Conservation (phyloP, 345 rosid genomes). For the Barbarea vulgaris region DNA sequence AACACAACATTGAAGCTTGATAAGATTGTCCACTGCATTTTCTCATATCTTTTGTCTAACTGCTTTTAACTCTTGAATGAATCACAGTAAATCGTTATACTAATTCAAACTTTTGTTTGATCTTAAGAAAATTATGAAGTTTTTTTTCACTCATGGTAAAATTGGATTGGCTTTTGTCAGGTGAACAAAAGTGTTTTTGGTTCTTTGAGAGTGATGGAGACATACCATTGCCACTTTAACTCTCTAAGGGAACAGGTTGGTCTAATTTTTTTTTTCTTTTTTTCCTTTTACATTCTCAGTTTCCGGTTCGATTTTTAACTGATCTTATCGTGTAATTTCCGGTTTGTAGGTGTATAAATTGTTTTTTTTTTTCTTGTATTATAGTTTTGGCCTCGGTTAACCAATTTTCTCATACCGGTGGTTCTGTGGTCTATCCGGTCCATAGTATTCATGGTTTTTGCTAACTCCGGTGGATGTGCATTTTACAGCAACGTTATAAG, state of each 20-base stretch:
- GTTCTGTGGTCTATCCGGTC: constrained; percentile 38
- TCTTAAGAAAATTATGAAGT: constrained; percentile 35
- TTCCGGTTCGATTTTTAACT: constrained; percentile 39
- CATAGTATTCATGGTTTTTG: constrained; percentile 27
- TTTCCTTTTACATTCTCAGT: constrained; percentile 41
- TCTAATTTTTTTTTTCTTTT: constrained; percentile 23
- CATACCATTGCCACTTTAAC: constrained; percentile 60
- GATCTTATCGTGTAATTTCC: constrained; percentile 26
- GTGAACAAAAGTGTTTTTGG: constrained; percentile 38
- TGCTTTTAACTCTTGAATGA: neutral
- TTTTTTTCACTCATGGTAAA: constrained; percentile 42
- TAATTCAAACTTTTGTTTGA: constrained; percentile 9
- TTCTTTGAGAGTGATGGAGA: constrained; percentile 72
- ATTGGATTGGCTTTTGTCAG: constrained; percentile 42
- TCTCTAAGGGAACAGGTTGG: constrained; percentile 67
- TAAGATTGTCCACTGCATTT: constrained; percentile 24
- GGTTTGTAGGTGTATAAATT: constrained; percentile 62
- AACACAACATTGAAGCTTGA: constrained; percentile 32
- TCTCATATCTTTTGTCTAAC: constrained; percentile 16
- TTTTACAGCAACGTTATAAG: constrained; percentile 41
- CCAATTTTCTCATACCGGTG: constrained; percentile 42
- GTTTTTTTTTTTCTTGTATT: constrained; percentile 26
- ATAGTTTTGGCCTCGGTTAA: constrained; percentile 43
- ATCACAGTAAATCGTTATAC: neutral
- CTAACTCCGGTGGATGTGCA: constrained; percentile 31